A percentile compares a stretch with the other conserved stretches of the same genome.
Conservation (phyloP, 2,329 filamentous ascomycete species). For the Curvularia spicifera region DNA sequence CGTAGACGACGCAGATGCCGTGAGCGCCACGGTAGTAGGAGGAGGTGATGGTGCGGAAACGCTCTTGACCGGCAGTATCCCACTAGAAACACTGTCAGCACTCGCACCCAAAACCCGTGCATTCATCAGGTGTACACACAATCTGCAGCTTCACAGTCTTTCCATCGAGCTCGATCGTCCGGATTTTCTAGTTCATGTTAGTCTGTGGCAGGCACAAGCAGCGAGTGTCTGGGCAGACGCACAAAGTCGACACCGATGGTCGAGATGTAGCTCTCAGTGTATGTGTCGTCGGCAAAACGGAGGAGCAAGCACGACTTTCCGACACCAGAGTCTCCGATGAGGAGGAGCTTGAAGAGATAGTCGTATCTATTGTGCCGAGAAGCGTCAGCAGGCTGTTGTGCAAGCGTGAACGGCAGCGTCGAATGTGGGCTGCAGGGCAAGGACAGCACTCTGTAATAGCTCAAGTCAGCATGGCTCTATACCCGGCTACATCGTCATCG, state of each 20-base stretch:
- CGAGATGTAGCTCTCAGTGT: conserved; percentile 99
- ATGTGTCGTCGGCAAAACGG: conserved; percentile 89
- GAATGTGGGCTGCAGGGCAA: conserved; percentile 7
- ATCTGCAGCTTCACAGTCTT: conserved; percentile 99
- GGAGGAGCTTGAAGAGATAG: conserved; percentile 99
- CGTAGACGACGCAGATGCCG: conserved; percentile 99
- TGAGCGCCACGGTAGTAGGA: conserved; percentile 99
- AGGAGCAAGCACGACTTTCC: conserved; percentile 99
- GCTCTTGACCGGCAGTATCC: conserved; percentile 98
- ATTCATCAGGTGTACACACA: conserved; percentile 50
- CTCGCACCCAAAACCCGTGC: background rate
- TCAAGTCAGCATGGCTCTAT: conserved; percentile 34
- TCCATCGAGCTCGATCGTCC: conserved; percentile 98
- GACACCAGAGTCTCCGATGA: conserved; percentile 99
- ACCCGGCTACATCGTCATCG: conserved; percentile 15
- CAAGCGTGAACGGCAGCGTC: conserved; percentile 9
- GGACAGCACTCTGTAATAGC: conserved; percentile 33
- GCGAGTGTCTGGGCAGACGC: conserved; percentile 42
- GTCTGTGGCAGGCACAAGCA: conserved; percentile 29
- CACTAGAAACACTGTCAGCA: conserved; percentile 66
- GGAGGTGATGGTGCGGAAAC: conserved; percentile 99
- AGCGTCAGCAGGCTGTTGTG: conserved; percentile 30
- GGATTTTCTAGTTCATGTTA: conserved; percentile 80
- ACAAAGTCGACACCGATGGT: conserved; percentile 97
- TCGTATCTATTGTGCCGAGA: conserved; percentile 78